Evolutionary conservation across 305 asterid genomes (phyloP), one percentile per base, ranked within the genome.

Genomic region (Rubia peregrina): DNA sequence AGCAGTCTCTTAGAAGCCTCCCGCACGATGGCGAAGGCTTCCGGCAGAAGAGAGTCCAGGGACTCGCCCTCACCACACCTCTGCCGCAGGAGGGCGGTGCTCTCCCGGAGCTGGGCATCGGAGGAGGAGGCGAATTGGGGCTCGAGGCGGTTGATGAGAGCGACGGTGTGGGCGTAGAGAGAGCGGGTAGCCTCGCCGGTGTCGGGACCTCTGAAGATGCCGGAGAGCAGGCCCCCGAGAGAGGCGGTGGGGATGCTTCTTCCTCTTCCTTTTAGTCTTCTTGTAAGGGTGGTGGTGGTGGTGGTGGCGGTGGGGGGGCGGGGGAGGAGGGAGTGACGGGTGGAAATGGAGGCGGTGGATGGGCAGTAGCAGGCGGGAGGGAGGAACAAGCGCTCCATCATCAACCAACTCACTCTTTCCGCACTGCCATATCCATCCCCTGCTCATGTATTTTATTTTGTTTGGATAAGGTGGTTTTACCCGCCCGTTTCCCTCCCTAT

Each of bases 1-100:
- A 93, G 91, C 82, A 93, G 97, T 80, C 98, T 85, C 78, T 80
- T 88, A 6, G 97, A 93, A 77, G 98, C 98, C 88, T 93, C 98
- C 77, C 97, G 86, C 56, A 93, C 98, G 16, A 93, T 78, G 36
- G 96, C 81, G 82, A 88, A 93, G 66, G 98, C 97, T 85, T 93
- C 98, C 98, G 98, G 96, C 79, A 93, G 81, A 76, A 90, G 87
- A 24, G 96, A 89, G 76, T 90, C 96, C 81, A 90, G 74, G 43
- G 96, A 84, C 51, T 86, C 88, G 19, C 91, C 95, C 53, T 78
- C 73, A 13, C 77, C 73, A 57, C 96, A 92, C 43, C 96, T 86
- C 60, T 80, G 76, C 61, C 89, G 97, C 83, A 93, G 77, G 69
- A 74, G 74, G 36, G 82, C 81, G n/a, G 98, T 90, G 82, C 76